A percentile compares a stretch with the other conserved stretches of the same genome.
Conservation (phyloP, 164 flowering plant genomes). For the Santalum album region DNA sequence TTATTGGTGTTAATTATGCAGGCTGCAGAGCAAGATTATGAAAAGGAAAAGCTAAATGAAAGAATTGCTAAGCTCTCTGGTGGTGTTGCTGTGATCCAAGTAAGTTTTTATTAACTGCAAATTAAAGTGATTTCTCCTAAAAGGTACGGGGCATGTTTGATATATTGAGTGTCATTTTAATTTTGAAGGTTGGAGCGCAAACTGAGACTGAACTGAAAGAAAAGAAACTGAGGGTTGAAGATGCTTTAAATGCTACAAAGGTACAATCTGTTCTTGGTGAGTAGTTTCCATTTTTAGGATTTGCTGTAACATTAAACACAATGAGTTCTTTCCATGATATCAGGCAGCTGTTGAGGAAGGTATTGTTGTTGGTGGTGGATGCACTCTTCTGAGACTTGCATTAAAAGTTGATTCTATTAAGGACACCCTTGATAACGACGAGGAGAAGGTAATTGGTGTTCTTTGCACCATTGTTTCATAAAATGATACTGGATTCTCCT, state of each 20-base stretch:
- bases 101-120: conserved; percentile 9
- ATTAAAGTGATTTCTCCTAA: not conserved
- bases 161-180: not conserved
- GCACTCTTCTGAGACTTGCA: conserved; percentile 82
- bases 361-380: conserved; percentile 93
- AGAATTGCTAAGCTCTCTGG: conserved; percentile 97
- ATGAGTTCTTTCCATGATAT: conserved; percentile 3
- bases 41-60: conserved; percentile 88
- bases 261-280: conserved; percentile 17
- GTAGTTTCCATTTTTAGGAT: not conserved
- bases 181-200: conserved; percentile 92
- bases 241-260: conserved; percentile 99
- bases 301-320: too few relatives aligned
- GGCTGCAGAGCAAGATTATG: conserved; percentile 93
- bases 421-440: conserved; percentile 69
- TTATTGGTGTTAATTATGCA: conserved; percentile 11
- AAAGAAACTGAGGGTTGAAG: conserved; percentile 95
- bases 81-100: conserved; percentile 98
- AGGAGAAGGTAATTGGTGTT: conserved; percentile 57
- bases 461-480: too few relatives aligned
- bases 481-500: too few relatives aligned
- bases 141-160: not conserved
- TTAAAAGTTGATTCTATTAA: conserved; percentile 86
- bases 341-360: conserved; percentile 99
- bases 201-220: conserved; percentile 96